These are phyloP conservation scores for Myxozyma melibiosi DNA, from an alignment of 805 yeast species.

Conservation along the genomic window DNA sequence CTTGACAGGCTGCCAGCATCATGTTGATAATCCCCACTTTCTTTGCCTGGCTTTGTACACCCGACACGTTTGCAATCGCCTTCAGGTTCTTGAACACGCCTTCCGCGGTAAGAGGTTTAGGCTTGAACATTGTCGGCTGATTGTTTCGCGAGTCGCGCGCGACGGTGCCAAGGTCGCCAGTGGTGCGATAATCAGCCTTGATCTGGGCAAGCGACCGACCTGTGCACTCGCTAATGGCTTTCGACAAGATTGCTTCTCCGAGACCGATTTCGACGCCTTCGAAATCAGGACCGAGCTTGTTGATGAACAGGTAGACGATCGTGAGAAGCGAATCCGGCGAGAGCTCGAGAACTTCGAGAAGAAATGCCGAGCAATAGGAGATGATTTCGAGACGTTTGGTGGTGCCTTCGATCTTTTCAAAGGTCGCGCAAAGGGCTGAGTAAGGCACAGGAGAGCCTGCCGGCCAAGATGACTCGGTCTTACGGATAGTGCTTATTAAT, in stretches of 20 bases:
- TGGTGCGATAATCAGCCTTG: constrained; percentile 70
- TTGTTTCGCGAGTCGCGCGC: constrained; percentile 81
- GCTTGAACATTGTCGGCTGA: constrained; percentile 93
- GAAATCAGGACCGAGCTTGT: constrained; percentile 74
- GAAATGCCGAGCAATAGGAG: constrained; percentile 72
- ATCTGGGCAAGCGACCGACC: constrained; percentile 76
- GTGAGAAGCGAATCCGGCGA: constrained; percentile 60
- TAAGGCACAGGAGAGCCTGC: constrained; percentile 27
- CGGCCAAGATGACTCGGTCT: constrained; percentile 15
- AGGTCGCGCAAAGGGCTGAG: constrained; percentile 50
- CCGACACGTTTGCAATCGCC: constrained; percentile 75
- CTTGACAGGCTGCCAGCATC: constrained; percentile 84
- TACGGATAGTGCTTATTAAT: constrained; percentile 3
- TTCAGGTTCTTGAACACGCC: constrained; percentile 73
- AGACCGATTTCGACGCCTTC: constrained; percentile 92
- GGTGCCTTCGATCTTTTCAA: constrained; percentile 76
- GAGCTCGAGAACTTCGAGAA: constrained; percentile 60
- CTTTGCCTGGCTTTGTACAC: constrained; percentile 76
- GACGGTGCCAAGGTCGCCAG: constrained; percentile 89
- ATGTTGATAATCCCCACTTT: constrained; percentile 80
- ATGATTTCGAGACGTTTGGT: constrained; percentile 83
- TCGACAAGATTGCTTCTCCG: constrained; percentile 85
- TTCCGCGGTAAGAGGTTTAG: constrained; percentile 72
- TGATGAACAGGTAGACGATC: constrained; percentile 82
- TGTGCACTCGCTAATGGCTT: constrained; percentile 86